Base-by-base conservation (phyloP, 495 filamentous ascomycete genomes). In the Jackrogersella multiformis region DNA sequence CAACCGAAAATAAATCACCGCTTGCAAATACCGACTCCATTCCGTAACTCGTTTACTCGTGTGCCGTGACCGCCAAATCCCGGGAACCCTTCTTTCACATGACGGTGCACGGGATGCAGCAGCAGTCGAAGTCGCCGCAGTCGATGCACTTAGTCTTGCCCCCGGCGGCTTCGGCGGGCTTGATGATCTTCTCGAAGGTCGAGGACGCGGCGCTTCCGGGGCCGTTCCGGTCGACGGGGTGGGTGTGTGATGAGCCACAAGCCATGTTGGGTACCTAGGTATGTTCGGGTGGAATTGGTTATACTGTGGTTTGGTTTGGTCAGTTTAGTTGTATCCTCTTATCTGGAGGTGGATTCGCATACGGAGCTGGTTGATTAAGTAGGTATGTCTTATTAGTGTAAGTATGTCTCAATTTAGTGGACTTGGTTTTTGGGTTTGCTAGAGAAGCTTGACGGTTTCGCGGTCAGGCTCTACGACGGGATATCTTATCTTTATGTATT, bases 101-200 rank as follows among this genome's bases (percentile, higher is more conserved):
- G 15, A 83, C 73, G 24, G 63, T 70, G 57, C 81, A 82, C 4
- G 79, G 79, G 56, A 80, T 78, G 59, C 81, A 82, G 70, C 80
- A 83, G 66, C 81, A 83, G 23, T 80, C 78, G 54, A 74, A 79
- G 24, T 73, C 80, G 39, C 74, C 80, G 46, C 81, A 83, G 56
- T 80, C 78, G 21, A 82, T 67, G 58, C 81, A 82, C 18, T 74
- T 74, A 2, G 78, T 80, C 75, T 78, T 76, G n/a, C 73, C 78
- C 49, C 71, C 73, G 7, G 72, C 68, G 6, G 71, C 72, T 28
- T 70, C 67, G 12, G 72, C 74, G 1, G 75, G 75, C 59, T 80
- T 82, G 46, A 81, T 71, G 71, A 83, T 78, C 42, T 71, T 77
- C 52, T 71, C 73, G 61, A 79, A 73, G 18, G 74, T 80, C 10